Evolutionary conservation across 768 basidiomycete species (phyloP), one percentile per base, ranked within the genome.

Genomic region (Lactarius evosmus): DNA sequence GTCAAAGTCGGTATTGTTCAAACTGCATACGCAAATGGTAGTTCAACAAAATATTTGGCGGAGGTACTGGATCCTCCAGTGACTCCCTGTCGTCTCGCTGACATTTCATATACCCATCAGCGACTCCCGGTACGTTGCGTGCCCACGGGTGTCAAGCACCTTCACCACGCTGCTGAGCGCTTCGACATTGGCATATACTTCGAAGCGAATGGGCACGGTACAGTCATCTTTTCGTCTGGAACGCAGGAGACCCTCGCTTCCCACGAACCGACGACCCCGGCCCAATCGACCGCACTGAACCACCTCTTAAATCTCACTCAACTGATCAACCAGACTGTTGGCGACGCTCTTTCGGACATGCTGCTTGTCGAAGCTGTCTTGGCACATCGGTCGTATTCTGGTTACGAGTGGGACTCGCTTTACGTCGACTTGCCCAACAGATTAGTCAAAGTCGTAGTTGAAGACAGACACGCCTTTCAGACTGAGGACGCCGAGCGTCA

Each of bases 131-230:
- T 98, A 27, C 88, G 87, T 71, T 99, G 97, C 73, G 95, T 96
- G 7, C 80, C 93, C 2, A 99, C 97, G 17, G 97, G 97, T 30
- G 97, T 99, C 65, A 99, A 99, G 75, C 91, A 98, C 73, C 84
- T 98, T 54, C 97, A 99, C 73, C 95, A 98, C 72, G 97, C 95
- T 17, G 97, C 97, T 12, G 93, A 95, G 70, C 85, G 87, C 70
- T 98, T 88, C 75, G 84, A 93, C 72, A 83, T 99, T 60, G 97
- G 97, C n/a, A 93, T 99, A 51, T 99, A 99, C 77, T 99, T 99
- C 71, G 97, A 99, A 75, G 97, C 97, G 36, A 99, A 99, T 73
- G 97, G 97, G 2, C 97, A 99, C 70, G 97, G 97, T 34, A 99
- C 97, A 3, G 93, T 98, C 53, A 76, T 98, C 60, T 98, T 99